Evolutionary conservation across 1,139 yeast species (phyloP).

Genomic region (Kodamaea plutei): DNA sequence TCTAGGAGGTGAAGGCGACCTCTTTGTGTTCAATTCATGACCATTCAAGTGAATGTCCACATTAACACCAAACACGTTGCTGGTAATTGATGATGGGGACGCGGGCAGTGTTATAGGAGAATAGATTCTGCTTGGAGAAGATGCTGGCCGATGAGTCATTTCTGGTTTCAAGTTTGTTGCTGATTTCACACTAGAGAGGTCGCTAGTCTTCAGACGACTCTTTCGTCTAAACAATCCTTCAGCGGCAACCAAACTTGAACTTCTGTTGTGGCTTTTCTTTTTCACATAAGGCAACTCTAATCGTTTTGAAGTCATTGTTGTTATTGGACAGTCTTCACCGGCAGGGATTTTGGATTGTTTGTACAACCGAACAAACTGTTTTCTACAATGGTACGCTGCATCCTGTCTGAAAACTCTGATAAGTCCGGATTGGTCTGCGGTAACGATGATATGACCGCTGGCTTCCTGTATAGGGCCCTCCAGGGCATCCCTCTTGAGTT

Average conservation of each 20-base stretch:
- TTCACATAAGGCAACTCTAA: neutral
- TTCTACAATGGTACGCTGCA: slow-evolving; percentile 46
- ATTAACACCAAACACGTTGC: neutral
- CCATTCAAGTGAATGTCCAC: neutral
- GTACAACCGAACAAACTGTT: slow-evolving; percentile 12
- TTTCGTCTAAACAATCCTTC: neutral
- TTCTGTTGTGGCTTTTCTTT: neutral
- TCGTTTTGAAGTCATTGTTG: neutral
- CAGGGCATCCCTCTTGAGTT: slow-evolving; percentile 6
- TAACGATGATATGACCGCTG: slow-evolving; percentile 54
- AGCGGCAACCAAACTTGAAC: neutral
- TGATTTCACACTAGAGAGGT: too few relatives aligned
- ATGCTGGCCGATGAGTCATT: too few relatives aligned
- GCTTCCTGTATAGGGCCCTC: slow-evolving; percentile 1
- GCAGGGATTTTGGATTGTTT: slow-evolving; percentile 3
- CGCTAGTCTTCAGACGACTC: slow-evolving; percentile 1
- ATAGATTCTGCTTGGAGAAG: too few relatives aligned
- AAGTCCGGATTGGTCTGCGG: slow-evolving; percentile 71
- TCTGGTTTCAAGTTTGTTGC: neutral
- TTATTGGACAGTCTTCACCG: slow-evolving; percentile 2
- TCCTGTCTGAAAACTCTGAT: slow-evolving; percentile 82
- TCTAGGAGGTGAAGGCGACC: too few relatives aligned
- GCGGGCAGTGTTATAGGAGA: too few relatives aligned
- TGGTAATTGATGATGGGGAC: neutral
- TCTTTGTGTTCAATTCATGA: too few relatives aligned